Percentiles rank a stretch among this genome's conserved stretches.
Evolutionary conservation across 805 yeast genomes (phyloP).

Genomic region (Blastobotrys terrestris): DNA sequence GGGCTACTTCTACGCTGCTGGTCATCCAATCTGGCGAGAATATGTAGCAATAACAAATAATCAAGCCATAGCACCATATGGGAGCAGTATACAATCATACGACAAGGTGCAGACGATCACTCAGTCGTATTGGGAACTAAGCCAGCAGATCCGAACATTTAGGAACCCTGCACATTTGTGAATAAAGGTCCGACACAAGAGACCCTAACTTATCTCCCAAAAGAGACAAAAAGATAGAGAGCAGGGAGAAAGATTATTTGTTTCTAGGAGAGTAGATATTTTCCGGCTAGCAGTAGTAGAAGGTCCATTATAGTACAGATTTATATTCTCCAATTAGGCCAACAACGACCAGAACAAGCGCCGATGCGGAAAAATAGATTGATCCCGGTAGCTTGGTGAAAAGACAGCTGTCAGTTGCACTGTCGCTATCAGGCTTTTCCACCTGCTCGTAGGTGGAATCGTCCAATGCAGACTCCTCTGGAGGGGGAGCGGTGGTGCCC

Average conservation of each 20-base stretch:
- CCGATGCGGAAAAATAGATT: not conserved
- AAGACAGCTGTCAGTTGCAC: not conserved
- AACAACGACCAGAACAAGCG: not conserved
- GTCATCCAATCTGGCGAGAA: too few relatives aligned
- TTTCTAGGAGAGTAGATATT: too few relatives aligned
- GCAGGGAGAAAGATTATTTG: too few relatives aligned
- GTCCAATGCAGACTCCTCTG: not conserved
- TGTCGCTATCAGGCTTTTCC: not conserved
- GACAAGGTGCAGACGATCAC: not conserved
- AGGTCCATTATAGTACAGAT: not conserved
- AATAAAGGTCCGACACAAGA: too few relatives aligned
- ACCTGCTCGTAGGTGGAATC: constrained; percentile 1
- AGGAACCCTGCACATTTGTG: not conserved
- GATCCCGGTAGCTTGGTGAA: not conserved
- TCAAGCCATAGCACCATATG: too few relatives aligned
- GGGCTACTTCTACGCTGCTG: too few relatives aligned
- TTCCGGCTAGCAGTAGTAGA: not conserved
- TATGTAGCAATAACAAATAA: too few relatives aligned
- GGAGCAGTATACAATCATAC: too few relatives aligned
- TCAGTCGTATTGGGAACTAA: not conserved
- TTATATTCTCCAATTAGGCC: not conserved
- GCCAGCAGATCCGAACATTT: not conserved
- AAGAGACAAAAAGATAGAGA: too few relatives aligned
- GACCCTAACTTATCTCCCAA: too few relatives aligned
- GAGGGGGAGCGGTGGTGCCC: not conserved